A percentile compares a stretch with the other conserved stretches of the same genome.
Conservation (phyloP, 1,139 yeast genomes). For the Kodamaea sp. region DNA sequence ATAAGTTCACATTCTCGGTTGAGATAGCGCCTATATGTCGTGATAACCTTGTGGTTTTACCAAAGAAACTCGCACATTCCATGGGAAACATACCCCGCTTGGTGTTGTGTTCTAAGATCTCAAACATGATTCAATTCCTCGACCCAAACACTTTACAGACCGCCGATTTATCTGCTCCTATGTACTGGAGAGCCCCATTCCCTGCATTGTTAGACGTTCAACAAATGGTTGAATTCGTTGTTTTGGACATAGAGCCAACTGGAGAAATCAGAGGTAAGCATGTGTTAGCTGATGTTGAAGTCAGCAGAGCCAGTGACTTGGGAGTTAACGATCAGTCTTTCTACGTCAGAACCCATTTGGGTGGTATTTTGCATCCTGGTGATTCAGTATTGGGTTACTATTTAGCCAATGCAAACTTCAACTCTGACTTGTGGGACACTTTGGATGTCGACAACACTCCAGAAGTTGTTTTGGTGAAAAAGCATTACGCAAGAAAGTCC, state of each 20-base stretch:
- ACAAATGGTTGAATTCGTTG: conserved; percentile 83
- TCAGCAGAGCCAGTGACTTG: conserved; percentile 83
- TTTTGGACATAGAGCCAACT: conserved; percentile 91
- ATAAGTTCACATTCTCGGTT: conserved; percentile 88
- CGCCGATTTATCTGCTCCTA: conserved; percentile 74
- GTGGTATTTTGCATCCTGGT: conserved; percentile 93
- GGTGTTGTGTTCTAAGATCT: conserved; percentile 80
- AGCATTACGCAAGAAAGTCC: conserved; percentile 78
- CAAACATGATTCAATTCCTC: conserved; percentile 80
- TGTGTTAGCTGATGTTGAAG: conserved; percentile 87
- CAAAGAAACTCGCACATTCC: conserved; percentile 78
- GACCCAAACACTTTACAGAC: conserved; percentile 82
- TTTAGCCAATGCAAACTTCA: conserved; percentile 79
- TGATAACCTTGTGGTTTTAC: conserved; percentile 91
- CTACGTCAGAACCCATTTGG: conserved; percentile 85
- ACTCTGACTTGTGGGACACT: conserved; percentile 80
- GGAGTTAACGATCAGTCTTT: conserved; percentile 81
- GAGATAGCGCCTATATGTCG: conserved; percentile 98
- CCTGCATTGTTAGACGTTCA: conserved; percentile 73
- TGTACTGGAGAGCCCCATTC: conserved; percentile 89
- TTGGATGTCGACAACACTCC: conserved; percentile 66
- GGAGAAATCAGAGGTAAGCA: conserved; percentile 80
- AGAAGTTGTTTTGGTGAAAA: conserved; percentile 93
- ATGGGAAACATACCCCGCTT: conserved; percentile 83
- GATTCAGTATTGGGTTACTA: conserved; percentile 93